Conservation (phyloP, 768 basidiomycete species). For the Naganishia kalamii region DNA sequence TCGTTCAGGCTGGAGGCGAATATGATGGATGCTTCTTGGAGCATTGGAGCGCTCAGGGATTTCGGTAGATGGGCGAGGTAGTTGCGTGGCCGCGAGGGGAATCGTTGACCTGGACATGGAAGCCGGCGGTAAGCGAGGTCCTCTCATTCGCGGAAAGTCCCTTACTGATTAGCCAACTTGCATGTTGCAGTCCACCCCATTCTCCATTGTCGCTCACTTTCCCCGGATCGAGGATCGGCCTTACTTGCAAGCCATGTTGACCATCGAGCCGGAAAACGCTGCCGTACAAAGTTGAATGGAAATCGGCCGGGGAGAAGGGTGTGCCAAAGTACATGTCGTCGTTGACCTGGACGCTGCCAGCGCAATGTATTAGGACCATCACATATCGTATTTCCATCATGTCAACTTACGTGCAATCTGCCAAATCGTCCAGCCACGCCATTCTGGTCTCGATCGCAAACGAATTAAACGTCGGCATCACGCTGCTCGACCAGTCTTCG, state of each 20-base stretch:
- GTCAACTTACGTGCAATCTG: conserved; percentile 36
- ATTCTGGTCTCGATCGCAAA: conserved; percentile 41
- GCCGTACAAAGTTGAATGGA: conserved; percentile 40
- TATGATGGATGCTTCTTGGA: conserved; percentile 40
- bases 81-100: conserved; percentile 29
- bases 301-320: conserved; percentile 30
- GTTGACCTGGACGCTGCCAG: conserved; percentile 34
- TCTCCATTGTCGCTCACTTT: conserved; percentile 34
- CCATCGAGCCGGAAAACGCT: conserved; percentile 34
- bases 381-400: not conserved
- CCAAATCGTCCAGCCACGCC: conserved; percentile 35
- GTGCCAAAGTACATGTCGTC: conserved; percentile 45
- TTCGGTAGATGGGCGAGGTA: conserved; percentile 44
- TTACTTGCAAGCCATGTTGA: conserved; percentile 27
- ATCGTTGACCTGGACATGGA: conserved; percentile 24
- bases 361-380: not conserved
- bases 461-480: conserved; percentile 38
- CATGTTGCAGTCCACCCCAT: conserved; percentile 43
- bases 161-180: conserved; percentile 33
- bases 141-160: not conserved
- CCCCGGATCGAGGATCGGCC: conserved; percentile 21
- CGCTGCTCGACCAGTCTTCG: conserved; percentile 30
- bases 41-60: conserved; percentile 25
- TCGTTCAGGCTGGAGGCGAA: conserved; percentile 29
- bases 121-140: not conserved